Evolutionary conservation across 2,329 filamentous ascomycete species (phyloP).

Genomic region (Ophiosphaerella korrae): DNA sequence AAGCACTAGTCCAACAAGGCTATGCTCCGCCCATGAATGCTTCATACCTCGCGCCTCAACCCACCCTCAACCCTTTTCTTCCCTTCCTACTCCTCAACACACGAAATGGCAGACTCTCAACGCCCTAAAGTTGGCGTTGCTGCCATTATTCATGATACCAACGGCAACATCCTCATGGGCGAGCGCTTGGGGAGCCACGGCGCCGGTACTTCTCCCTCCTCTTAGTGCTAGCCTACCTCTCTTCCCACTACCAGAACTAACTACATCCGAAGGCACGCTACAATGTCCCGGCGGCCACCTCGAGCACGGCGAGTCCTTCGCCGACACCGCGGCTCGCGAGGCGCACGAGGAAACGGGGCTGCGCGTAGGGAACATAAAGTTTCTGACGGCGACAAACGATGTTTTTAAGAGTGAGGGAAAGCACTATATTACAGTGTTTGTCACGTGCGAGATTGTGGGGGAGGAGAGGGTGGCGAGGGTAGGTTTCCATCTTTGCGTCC

Average conservation of each 20-base stretch:
- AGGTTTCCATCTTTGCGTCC: slow-evolving; percentile 16
- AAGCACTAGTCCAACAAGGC: no score
- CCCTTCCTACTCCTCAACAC: neutral
- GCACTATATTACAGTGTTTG: slow-evolving; percentile 78
- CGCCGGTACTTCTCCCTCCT: slow-evolving; percentile 41
- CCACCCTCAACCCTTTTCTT: no score
- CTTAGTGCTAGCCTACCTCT: neutral
- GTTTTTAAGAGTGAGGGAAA: slow-evolving; percentile 64
- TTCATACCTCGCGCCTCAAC: no score
- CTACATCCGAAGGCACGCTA: slow-evolving; percentile 56
- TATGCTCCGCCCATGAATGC: no score
- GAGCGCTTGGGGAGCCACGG: slow-evolving; percentile 55
- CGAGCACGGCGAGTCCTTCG: slow-evolving; percentile 68
- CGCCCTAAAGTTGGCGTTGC: slow-evolving; percentile 54
- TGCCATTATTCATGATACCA: slow-evolving; percentile 52
- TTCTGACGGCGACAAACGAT: slow-evolving; percentile 70
- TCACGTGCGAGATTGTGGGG: slow-evolving; percentile 59
- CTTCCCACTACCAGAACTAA: neutral
- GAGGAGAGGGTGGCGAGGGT: slow-evolving; percentile 60
- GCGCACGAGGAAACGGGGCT: slow-evolving; percentile 70
- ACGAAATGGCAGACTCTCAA: slow-evolving; percentile 25
- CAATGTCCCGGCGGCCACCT: slow-evolving; percentile 78
- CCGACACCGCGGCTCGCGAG: slow-evolving; percentile 69
- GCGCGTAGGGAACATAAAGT: slow-evolving; percentile 56
- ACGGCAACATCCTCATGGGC: slow-evolving; percentile 55